These are phyloP conservation scores for Tilletia indica DNA, from an alignment of 1,284 basidiomycete species.

Conservation along the genomic window DNA sequence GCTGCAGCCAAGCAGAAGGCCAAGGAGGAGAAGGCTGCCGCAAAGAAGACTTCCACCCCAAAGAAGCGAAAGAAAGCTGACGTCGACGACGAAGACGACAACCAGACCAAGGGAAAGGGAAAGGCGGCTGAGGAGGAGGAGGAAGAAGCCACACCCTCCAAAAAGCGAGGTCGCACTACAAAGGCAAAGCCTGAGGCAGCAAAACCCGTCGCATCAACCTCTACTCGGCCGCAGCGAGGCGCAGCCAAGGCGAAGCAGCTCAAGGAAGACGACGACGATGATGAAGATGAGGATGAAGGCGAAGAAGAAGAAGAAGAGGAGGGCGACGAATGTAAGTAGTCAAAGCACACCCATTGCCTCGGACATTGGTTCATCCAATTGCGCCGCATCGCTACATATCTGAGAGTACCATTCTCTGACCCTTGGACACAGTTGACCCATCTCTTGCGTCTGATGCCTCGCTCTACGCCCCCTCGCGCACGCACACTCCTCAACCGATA, in stretches of 20 bases:
- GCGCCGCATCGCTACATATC: too few relatives aligned
- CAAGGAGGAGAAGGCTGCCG: background rate
- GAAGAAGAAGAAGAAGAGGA: background rate
- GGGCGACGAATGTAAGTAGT: conserved; percentile 5
- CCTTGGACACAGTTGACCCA: conserved; percentile 8
- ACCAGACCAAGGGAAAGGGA: background rate
- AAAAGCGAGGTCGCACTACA: too few relatives aligned
- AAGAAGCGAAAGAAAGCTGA: conserved; percentile 10
- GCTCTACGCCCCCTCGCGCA: background rate
- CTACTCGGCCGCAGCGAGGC: background rate
- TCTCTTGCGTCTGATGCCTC: conserved; percentile 13
- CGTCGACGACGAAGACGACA: background rate
- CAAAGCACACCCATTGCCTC: background rate
- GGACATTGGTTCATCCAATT: background rate
- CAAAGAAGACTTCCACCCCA: background rate
- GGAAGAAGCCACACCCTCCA: too few relatives aligned
- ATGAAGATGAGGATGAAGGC: background rate
- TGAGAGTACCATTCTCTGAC: conserved; percentile 9
- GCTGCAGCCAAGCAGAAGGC: background rate
- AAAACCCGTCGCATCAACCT: background rate
- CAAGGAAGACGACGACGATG: background rate
- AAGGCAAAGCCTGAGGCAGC: background rate
- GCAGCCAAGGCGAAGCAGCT: background rate
- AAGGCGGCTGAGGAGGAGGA: background rate
- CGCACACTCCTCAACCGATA: background rate